Evolutionary conservation across 2,329 filamentous ascomycete species (phyloP).

Genomic region (Didymella lethalis): DNA sequence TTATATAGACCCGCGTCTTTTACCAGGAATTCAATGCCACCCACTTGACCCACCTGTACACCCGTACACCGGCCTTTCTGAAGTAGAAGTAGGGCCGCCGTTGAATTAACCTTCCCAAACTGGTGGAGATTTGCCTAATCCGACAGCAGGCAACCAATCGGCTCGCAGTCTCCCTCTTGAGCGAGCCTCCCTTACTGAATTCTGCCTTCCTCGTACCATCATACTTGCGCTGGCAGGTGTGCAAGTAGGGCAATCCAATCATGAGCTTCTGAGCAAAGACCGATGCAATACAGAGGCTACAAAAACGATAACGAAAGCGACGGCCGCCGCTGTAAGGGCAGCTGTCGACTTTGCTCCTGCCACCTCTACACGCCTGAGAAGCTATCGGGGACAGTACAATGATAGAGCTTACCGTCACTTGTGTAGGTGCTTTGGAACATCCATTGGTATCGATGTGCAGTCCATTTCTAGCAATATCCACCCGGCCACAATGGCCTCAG

Average conservation of each 20-base stretch:
- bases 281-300: background rate
- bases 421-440: background rate
- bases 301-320: background rate
- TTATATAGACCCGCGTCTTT: conserved; percentile 1
- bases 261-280: background rate
- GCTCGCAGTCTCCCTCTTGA: background rate
- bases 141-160: background rate
- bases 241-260: background rate
- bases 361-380: background rate
- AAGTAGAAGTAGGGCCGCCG: background rate
- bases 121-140: background rate
- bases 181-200: background rate
- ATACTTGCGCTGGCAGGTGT: background rate
- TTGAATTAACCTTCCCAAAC: background rate
- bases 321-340: background rate
- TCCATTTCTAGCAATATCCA: background rate
- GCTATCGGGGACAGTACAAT: background rate
- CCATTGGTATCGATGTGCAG: background rate
- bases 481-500: background rate
- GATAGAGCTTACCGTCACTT: background rate
- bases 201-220: background rate
- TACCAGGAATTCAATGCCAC: conserved; percentile 3
- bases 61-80: background rate
- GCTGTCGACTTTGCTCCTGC: background rate
- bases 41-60: background rate